Evolutionary conservation across 2,329 filamentous ascomycete species (phyloP), one percentile per base, ranked within the genome.

Genomic region (Neopestalotiopsis clavispora): DNA sequence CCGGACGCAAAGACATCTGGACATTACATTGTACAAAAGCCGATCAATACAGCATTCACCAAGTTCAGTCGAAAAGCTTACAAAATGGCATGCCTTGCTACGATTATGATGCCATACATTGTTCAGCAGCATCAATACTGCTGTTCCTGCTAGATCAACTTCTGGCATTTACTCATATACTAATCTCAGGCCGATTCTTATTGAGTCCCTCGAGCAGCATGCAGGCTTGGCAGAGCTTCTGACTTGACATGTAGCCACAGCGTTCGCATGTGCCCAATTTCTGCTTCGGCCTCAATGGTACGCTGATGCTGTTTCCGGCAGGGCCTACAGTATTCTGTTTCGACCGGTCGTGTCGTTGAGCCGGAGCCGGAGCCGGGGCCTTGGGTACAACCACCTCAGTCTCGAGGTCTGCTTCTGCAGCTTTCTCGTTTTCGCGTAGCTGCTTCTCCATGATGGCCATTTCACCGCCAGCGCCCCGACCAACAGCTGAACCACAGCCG

Each of bases 231-330:
- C 96, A 99, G 52, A 98, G 89, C 38, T 89, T 88, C 80, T 99
- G 96, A 75, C 95, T 98, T 2, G 96, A 97, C 80, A 99, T 92
- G 78, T 98, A 99, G 14, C 96, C 96, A 75, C 96, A 99, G 66
- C 89, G 91, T 76, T 91, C 89, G 77, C 96, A 99, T 72, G 90
- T 91, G 1, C 95, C 94, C 73, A 98, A 87, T 14, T 91, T 90
- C 79, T 95, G 93, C 75, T 89, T 87, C n/a, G 86, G 81, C 12
- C 75, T 78, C 73, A 75, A 77, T 72, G 73, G 74, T 52, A 78
- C 76, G 49, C 71, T 74, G 23, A 67, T 71, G 14, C 68, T 71
- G 17, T 66, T 65, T 30, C 70, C 67, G 68, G 28, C 72, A 75
- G 72, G 74, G 20, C 28, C 78, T 69, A 77, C 78, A 10, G 82